phyloP scores from a whole-genome alignment of 352 stramenopile genomes.

The Plasmopara muralis region DNA sequence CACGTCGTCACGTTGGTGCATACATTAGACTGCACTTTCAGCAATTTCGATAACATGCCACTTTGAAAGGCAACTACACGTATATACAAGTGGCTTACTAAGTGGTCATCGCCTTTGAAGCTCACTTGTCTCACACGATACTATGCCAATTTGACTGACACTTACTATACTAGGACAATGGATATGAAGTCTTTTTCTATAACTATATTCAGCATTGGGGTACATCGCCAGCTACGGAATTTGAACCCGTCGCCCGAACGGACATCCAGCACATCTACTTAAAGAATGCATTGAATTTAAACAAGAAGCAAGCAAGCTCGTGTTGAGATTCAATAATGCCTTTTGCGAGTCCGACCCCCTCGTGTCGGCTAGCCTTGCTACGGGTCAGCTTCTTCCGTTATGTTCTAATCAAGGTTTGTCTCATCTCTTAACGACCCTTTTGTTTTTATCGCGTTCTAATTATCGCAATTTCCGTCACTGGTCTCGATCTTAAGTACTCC shows the following conservation, averaged over 20 bases:
- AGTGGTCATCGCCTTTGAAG: neutral
- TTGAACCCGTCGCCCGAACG: neutral
- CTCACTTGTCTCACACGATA: no score
- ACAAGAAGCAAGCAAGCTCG: neutral
- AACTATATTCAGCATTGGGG: no score
- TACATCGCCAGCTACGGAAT: neutral
- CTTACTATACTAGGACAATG: neutral
- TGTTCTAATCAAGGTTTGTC: neutral
- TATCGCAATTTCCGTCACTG: no score
- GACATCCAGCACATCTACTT: neutral
- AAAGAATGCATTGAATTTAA: neutral
- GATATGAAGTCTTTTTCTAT: neutral
- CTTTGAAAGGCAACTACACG: neutral
- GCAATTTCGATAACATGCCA: neutral
- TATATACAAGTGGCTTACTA: neutral
- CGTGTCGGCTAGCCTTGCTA: neutral
- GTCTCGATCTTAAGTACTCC: no score
- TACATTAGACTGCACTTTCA: neutral
- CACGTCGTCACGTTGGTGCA: neutral
- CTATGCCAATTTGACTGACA: no score
- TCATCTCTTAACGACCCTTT: neutral
- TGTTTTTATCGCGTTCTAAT: no score
- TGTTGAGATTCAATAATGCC: no score
- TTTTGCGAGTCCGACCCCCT: neutral
- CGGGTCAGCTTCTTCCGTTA: neutral